Base-by-base conservation (phyloP, 108 stramenopile genomes). In the Nitzschia palea region DNA sequence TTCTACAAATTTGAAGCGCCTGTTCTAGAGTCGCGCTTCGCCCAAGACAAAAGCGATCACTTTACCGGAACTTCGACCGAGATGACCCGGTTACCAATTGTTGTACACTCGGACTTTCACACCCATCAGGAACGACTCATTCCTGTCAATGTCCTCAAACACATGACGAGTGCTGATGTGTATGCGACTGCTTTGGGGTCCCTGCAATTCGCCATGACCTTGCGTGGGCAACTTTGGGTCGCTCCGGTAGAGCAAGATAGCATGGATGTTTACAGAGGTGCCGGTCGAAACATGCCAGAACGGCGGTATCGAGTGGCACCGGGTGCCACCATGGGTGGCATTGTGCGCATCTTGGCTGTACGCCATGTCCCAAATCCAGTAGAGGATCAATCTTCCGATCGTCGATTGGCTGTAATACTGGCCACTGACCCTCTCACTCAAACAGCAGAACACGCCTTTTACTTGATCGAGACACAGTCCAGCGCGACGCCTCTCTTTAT, bases 361-460 rank as follows among this genome's bases (percentile, higher is more conserved):
- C 37, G 47, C 1, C 63, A 83, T 48, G 74, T 88, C 8, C 85
- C 88, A 23, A 58, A 70, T 1, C 64, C 68, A 17, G 43, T 62
- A 10, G 66, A 78, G 37, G 72, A 64, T 18, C 68, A 55, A 20
- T 52, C 52, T 43, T 75, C 77, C 9, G 70, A 69, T 10, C 61
- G 76, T 33, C 66, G 84, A 3, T 35, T 78, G 56, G 80, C 85
- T 12, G 68, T 86, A n/a, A 61, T 90, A 60, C 44, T 90, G 18
- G 88, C 86, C 1, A 90, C 88, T 12, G 85, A 90, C 68, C 88
- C 88, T 0, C 36, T 76, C 47, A 83, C 77, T 10, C 57, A 69
- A 1, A 90, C 88, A 29, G 88, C 83, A 0, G 88, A 90, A 54
- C 85, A 80, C 54, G 85, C 84, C 4, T 90, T 90, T 53, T 90